A percentile compares a stretch with the other conserved stretches of the same genome.
Conservation (phyloP, 1,139 yeast species). For the Kodamaea arcana region DNA sequence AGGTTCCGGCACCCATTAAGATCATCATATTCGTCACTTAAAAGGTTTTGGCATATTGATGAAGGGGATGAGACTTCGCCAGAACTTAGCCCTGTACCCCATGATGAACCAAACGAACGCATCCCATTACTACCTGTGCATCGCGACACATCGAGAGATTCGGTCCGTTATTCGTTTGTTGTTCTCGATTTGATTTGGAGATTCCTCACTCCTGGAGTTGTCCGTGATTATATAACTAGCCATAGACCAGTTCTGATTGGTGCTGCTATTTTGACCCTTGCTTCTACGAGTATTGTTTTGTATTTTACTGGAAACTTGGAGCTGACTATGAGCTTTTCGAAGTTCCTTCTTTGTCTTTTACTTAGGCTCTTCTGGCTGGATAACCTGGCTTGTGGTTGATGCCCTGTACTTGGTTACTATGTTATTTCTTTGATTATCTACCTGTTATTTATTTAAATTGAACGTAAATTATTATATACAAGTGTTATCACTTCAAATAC, state of each 20-base stretch:
- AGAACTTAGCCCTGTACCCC: not conserved
- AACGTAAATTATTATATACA: slow-evolving; percentile 1
- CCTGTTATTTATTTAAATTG: too few species aligned
- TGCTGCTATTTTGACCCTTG: not conserved
- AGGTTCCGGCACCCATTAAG: not conserved
- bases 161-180: not conserved
- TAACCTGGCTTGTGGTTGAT: not conserved
- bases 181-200: slow-evolving; percentile 4
- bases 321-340: slow-evolving; percentile 7
- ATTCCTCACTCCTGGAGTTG: slow-evolving; percentile 1
- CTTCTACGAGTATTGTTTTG: not conserved
- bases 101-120: not conserved
- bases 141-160: not conserved
- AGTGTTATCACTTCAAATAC: not conserved
- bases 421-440: too few species aligned
- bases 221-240: slow-evolving; percentile 1
- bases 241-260: not conserved
- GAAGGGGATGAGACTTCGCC: not conserved
- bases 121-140: not conserved
- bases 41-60: not conserved
- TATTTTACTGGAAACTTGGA: slow-evolving; percentile 17
- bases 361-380: slow-evolving; percentile 3
- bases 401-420: too few species aligned
- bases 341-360: slow-evolving; percentile 15
- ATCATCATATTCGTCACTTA: not conserved